Conservation (phyloP, 1,139 yeast genomes). For the Meyerozyma athensensis region DNA sequence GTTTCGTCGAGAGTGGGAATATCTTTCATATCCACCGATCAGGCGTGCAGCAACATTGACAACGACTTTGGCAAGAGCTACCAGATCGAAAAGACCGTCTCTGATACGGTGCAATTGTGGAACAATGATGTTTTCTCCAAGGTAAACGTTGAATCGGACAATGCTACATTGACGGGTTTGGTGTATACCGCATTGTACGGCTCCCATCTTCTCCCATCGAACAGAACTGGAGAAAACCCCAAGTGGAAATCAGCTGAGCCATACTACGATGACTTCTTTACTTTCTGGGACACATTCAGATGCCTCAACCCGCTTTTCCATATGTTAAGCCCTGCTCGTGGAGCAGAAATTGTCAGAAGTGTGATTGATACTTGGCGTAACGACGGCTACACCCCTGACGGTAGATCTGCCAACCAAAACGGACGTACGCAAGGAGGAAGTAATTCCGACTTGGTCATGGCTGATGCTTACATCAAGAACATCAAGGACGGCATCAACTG, state of each 20-base stretch:
- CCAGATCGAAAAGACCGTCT: constrained; percentile 18
- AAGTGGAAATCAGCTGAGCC: constrained; percentile 19
- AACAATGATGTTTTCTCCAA: constrained; percentile 22
- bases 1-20: constrained; percentile 27
- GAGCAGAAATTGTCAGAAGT: constrained; percentile 27
- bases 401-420: constrained; percentile 33
- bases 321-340: constrained; percentile 23
- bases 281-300: constrained; percentile 39
- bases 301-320: constrained; percentile 29
- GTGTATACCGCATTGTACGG: constrained; percentile 32
- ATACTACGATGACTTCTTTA: constrained; percentile 36
- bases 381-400: constrained; percentile 38
- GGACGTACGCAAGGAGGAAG: constrained; percentile 40
- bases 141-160: constrained; percentile 16
- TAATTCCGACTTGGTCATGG: constrained; percentile 35
- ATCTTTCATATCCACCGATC: constrained; percentile 25
- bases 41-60: constrained; percentile 27
- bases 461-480: constrained; percentile 32
- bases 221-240: constrained; percentile 34
- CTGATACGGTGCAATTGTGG: constrained; percentile 22
- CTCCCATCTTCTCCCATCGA: constrained; percentile 29
- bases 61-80: constrained; percentile 16
- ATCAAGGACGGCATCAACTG: constrained; percentile 22
- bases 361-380: constrained; percentile 26
- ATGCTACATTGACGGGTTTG: constrained; percentile 18